phyloP scores from a whole-genome alignment of 2,329 filamentous ascomycete species.

The Aspergillus ustus region DNA sequence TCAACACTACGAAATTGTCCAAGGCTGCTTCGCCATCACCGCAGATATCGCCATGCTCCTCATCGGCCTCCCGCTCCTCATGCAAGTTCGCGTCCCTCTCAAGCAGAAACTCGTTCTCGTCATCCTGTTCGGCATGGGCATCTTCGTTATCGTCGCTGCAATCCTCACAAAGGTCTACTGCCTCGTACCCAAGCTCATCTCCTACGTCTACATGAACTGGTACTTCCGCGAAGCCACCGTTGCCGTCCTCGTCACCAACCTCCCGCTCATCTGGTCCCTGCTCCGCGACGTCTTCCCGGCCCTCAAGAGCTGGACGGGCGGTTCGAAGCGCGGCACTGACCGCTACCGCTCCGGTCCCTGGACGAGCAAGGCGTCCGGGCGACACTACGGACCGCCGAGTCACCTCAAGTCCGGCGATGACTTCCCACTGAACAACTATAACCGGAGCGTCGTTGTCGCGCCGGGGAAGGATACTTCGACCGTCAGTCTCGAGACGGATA shows the following conservation, averaged over 20 bases:
- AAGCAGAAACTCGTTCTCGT: conserved; percentile 51
- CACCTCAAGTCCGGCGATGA: conserved; percentile 35
- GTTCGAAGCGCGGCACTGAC: conserved; percentile 39
- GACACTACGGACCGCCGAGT: conserved; percentile 35
- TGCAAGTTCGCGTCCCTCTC: conserved; percentile 45
- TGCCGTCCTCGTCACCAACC: conserved; percentile 55
- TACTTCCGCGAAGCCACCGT: conserved; percentile 53
- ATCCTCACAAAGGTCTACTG: conserved; percentile 56
- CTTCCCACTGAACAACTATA: conserved; percentile 38
- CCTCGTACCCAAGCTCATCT: conserved; percentile 46
- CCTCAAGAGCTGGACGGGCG: conserved; percentile 46
- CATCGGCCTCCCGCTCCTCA: conserved; percentile 49
- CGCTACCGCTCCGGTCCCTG: conserved; percentile 39
- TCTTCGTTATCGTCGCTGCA: conserved; percentile 55
- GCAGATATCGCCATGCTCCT: conserved; percentile 50
- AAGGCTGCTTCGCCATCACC: conserved; percentile 52
- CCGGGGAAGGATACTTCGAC: conserved; percentile 36
- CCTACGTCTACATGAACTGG: conserved; percentile 53
- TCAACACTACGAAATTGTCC: conserved; percentile 52
- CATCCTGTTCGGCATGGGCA: conserved; percentile 50
- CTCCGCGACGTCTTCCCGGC: conserved; percentile 54
- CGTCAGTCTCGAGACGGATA: conserved; percentile 33
- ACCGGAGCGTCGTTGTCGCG: conserved; percentile 30
- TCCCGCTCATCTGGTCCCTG: conserved; percentile 58
- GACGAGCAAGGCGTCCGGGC: conserved; percentile 35